A percentile compares a stretch with the other conserved stretches of the same genome.
These are phyloP conservation scores for Senna siamea DNA, from an alignment of 306 rosid genomes.

Conservation along the genomic window DNA sequence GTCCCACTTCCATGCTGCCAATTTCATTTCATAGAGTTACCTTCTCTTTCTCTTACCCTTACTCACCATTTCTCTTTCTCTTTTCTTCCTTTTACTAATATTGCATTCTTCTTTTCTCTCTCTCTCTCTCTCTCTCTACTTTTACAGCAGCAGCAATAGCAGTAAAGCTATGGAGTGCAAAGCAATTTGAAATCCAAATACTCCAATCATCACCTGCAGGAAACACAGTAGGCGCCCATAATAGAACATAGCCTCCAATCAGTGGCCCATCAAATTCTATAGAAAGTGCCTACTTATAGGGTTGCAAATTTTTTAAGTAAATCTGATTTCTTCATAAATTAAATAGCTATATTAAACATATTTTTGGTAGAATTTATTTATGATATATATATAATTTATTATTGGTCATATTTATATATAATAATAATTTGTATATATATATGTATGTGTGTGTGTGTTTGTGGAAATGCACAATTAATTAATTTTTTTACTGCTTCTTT, in stretches of 20 bases:
- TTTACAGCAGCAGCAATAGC: conserved; percentile 33
- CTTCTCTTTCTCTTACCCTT: background rate
- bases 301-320: no score
- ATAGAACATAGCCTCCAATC: conserved; percentile 23
- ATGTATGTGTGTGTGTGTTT: no score
- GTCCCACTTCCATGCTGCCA: background rate
- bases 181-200: conserved; percentile 41
- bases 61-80: background rate
- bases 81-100: background rate
- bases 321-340: no score
- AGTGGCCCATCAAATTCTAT: conserved; percentile 2
- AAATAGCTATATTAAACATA: no score
- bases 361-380: no score
- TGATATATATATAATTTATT: no score
- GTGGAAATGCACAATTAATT: no score
- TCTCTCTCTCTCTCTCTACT: conserved; percentile 14
- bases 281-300: background rate
- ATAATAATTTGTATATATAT: no score
- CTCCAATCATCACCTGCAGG: conserved; percentile 50
- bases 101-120: background rate
- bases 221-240: conserved; percentile 40
- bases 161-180: conserved; percentile 41
- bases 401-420: no score
- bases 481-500: no score
- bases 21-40: no score